Conservation (phyloP, 192 early-diverging fungal genomes). For the Coemansia erecta region DNA sequence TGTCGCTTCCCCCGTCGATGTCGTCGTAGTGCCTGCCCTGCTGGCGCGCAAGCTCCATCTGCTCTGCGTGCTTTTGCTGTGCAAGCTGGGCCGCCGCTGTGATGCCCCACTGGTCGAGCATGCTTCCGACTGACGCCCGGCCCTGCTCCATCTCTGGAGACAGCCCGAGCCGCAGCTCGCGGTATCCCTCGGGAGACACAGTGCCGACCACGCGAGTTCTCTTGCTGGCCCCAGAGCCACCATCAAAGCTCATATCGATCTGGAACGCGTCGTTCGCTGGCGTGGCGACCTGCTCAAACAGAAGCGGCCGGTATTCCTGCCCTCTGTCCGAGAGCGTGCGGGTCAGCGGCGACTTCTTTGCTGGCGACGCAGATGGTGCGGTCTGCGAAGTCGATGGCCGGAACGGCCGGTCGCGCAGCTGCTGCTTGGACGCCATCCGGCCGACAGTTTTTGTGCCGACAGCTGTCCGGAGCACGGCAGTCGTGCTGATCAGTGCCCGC, state of each 20-base stretch:
- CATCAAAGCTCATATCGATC: slow-evolving; percentile 33
- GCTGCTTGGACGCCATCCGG: slow-evolving; percentile 16
- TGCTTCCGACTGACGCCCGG: slow-evolving; percentile 22
- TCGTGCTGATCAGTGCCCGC: slow-evolving; percentile 39
- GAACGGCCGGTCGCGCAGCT: neutral
- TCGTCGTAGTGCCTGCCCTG: slow-evolving; percentile 10
- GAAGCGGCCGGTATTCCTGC: slow-evolving; percentile 7
- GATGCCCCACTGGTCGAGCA: slow-evolving; percentile 50
- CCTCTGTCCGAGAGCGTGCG: slow-evolving; percentile 13
- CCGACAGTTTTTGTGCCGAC: slow-evolving; percentile 7
- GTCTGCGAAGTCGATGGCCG: neutral
- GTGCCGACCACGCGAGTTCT: neutral
- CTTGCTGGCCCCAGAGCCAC: slow-evolving; percentile 1
- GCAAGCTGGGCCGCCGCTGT: slow-evolving; percentile 14
- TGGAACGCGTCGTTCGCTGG: slow-evolving; percentile 11
- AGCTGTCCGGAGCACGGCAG: slow-evolving; percentile 26
- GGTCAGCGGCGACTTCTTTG: neutral
- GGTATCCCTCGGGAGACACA: neutral
- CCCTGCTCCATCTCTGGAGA: slow-evolving; percentile 25
- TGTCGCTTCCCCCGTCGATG: slow-evolving; percentile 6
- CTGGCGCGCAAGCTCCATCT: slow-evolving; percentile 4
- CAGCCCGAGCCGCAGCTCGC: neutral
- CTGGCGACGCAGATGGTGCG: neutral
- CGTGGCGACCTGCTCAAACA: neutral
- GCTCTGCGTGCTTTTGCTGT: slow-evolving; percentile 9